Evolutionary conservation across 192 early-diverging fungal genomes (phyloP).

Genomic region (Anaeromyces robustus): DNA sequence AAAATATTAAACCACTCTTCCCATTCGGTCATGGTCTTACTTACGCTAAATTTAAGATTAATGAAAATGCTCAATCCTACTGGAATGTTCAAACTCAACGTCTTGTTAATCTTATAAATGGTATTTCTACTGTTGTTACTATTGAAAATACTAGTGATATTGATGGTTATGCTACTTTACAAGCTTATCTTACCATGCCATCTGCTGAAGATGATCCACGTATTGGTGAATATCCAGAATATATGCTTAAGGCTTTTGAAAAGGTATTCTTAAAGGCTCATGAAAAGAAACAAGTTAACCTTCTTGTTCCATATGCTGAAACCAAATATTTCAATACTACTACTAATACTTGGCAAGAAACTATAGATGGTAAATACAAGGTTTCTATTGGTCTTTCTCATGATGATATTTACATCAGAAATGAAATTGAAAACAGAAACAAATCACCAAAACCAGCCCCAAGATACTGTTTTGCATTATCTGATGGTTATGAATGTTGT

Average conservation of each 20-base stretch:
- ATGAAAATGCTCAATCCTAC: neutral
- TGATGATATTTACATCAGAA: neutral
- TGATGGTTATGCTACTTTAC: neutral
- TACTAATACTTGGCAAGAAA: neutral
- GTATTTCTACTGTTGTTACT: neutral
- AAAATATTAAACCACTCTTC: neutral
- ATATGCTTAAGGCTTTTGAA: neutral
- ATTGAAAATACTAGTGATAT: neutral
- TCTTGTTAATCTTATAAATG: neutral
- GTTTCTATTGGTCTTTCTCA: neutral
- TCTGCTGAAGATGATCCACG: neutral
- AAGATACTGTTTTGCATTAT: neutral
- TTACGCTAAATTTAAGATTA: neutral
- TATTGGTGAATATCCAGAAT: neutral
- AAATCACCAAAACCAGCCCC: neutral
- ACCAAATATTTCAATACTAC: neutral
- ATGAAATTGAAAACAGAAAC: neutral
- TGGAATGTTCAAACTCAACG: neutral
- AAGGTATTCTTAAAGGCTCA: neutral
- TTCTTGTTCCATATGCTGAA: neutral
- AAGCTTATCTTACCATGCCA: neutral
- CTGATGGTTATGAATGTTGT: neutral
- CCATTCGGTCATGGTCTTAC: neutral
- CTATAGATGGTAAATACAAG: neutral
- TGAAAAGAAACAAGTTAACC: neutral